Conservation (phyloP, 345 rosid species). For the Passiflora organensis region DNA sequence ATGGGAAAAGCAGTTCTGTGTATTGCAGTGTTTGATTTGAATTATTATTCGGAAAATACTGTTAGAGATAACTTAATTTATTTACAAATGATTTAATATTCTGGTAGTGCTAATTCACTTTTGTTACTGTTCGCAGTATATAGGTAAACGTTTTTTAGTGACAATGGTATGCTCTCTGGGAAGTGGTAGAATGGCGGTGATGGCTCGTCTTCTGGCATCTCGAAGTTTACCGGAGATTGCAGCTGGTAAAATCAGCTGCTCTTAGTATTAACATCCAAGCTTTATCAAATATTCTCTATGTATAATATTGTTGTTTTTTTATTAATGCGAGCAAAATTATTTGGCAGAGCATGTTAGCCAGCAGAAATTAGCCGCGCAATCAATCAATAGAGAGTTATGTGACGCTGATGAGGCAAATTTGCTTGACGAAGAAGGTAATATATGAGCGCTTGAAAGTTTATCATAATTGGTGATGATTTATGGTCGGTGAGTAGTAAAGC, state of each 20-base stretch:
- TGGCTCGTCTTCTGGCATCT: constrained; percentile 51
- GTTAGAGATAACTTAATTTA: not conserved
- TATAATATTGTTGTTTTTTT: not conserved
- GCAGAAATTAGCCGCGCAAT: constrained; percentile 34
- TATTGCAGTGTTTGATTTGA: not conserved
- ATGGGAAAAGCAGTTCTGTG: not conserved
- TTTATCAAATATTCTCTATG: no score
- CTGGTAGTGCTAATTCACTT: constrained; percentile 8
- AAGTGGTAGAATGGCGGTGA: constrained; percentile 53
- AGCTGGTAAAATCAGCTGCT: constrained; percentile 21
- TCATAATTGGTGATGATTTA: not conserved
- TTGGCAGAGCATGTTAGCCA: constrained; percentile 40
- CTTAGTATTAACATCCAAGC: no score
- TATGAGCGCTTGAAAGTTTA: not conserved
- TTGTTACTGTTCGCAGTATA: constrained; percentile 12
- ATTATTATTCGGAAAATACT: constrained; percentile 1
- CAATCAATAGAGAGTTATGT: constrained; percentile 35
- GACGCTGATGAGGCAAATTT: constrained; percentile 60
- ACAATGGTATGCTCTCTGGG: constrained; percentile 59
- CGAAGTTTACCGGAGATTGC: constrained; percentile 28
- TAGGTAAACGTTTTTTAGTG: constrained; percentile 14
- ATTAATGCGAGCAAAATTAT: not conserved
- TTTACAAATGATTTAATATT: not conserved
- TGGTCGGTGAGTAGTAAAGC: no score
- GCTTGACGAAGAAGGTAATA: constrained; percentile 60